A percentile compares a stretch with the other conserved stretches of the same genome.
Conservation (phyloP, 495 filamentous ascomycete genomes). For the Penicillium maclennaniae region DNA sequence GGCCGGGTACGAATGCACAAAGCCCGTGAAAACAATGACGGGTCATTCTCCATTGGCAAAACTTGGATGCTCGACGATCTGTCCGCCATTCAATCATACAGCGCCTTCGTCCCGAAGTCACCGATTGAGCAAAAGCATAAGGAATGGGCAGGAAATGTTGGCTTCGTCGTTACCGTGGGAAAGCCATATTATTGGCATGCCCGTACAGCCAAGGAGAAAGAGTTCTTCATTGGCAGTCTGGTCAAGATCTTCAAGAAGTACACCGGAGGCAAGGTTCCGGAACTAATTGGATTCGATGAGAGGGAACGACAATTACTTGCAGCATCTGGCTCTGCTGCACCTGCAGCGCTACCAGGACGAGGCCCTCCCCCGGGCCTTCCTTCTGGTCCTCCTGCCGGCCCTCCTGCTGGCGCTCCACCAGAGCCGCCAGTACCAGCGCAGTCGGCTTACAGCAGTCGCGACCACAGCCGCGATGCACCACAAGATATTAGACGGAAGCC, state of each 20-base stretch:
- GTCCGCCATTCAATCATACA: slow-evolving; percentile 72
- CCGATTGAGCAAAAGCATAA: slow-evolving; percentile 62
- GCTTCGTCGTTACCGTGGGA: slow-evolving; percentile 83
- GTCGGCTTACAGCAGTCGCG: slow-evolving; percentile 27
- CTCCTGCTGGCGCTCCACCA: slow-evolving; percentile 27
- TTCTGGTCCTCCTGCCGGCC: slow-evolving; percentile 1
- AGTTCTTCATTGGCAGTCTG: slow-evolving; percentile 92
- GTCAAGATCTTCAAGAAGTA: slow-evolving; percentile 96
- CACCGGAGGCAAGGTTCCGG: slow-evolving; percentile 78
- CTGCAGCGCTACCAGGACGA: slow-evolving; percentile 28
- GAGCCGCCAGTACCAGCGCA: slow-evolving; percentile 18
- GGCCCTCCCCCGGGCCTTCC: slow-evolving; percentile 20
- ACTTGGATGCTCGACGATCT: slow-evolving; percentile 95
- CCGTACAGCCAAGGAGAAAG: slow-evolving; percentile 86
- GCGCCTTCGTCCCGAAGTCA: slow-evolving; percentile 44
- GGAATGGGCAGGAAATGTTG: slow-evolving; percentile 72
- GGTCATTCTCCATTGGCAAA: slow-evolving; percentile 94
- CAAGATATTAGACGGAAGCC: slow-evolving; percentile 32
- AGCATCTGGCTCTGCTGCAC: slow-evolving; percentile 39
- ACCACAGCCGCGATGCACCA: slow-evolving; percentile 37
- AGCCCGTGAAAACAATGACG: slow-evolving; percentile 89
- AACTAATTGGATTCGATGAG: slow-evolving; percentile 75
- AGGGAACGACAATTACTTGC: slow-evolving; percentile 70
- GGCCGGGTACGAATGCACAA: slow-evolving; percentile 95
- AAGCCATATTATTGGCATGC: slow-evolving; percentile 99